Evolutionary conservation across 2,329 filamentous ascomycete species (phyloP).

Genomic region (Xylaria digitata): DNA sequence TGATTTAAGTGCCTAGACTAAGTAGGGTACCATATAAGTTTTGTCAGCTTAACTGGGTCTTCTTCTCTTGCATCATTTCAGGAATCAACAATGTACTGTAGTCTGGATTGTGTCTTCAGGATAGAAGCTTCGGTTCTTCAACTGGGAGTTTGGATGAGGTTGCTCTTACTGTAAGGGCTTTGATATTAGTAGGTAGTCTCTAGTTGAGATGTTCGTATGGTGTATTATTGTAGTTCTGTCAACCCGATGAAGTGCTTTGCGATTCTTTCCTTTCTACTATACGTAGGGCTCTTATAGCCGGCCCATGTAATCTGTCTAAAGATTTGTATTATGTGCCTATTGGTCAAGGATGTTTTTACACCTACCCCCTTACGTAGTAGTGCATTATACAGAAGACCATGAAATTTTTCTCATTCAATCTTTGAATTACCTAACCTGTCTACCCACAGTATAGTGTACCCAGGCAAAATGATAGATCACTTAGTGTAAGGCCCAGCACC

Average conservation of each 20-base stretch:
- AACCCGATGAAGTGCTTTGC: not conserved
- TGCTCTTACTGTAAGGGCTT: not conserved
- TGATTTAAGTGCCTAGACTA: not conserved
- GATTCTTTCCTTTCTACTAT: not conserved
- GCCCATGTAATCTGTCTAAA: slow-evolving; percentile 17
- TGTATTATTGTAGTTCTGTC: not conserved
- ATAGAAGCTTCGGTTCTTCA: not conserved
- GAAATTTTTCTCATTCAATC: slow-evolving; percentile 8
- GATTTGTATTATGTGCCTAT: slow-evolving; percentile 12
- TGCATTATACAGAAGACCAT: not conserved
- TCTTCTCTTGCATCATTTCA: not conserved
- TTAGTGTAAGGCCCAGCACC: not conserved
- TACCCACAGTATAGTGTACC: not conserved
- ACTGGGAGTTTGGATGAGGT: not conserved
- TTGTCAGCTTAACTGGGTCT: slow-evolving; percentile 24
- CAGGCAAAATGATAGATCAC: not conserved
- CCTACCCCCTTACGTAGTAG: slow-evolving; percentile 4
- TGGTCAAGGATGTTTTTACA: not conserved
- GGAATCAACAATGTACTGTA: not conserved
- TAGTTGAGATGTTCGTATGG: not conserved
- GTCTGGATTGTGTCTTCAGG: not conserved
- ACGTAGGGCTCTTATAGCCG: not conserved
- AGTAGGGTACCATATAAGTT: slow-evolving; percentile 14
- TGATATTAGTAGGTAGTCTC: not conserved
- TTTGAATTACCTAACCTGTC: not conserved